Base-by-base conservation (phyloP, 2,329 filamentous ascomycete species). In the Penicillium griseofulvum region DNA sequence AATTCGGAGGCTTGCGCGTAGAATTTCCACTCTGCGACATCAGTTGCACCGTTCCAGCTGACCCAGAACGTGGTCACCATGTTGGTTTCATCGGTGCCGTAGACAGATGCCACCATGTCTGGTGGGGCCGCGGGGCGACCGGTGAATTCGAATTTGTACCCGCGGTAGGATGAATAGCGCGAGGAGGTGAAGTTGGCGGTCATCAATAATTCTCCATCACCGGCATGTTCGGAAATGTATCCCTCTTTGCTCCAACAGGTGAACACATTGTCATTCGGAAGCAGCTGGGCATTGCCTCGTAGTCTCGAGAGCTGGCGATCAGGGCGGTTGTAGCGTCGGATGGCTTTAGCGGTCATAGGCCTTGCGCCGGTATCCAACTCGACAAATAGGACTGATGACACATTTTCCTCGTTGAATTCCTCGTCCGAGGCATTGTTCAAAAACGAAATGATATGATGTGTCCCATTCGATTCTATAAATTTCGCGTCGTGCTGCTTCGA, bases 21-120 rank as follows among this genome's bases (percentile, higher is more conserved):
- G 53, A 75, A 71, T 1, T 65, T 63, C 71, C 73, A 76, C 6
- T 14, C 42, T 2, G 54, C 61, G 5, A 76, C 63, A 24, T 76
- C 72, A 0, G 73, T 76, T 9, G 74, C 74, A 1, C 74, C 74
- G 39, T 76, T 70, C 68, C 68, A 70, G 55, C 68, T 70, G 34
- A 75, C 67, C 58, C 73, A 65, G 48, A 70, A 54, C 4, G 66
- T 65, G 0, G 68, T 74, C 5, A 64, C 62, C 36, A 68, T 51
- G 11, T 68, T 65, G 0, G 63, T 56, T 16, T 57, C 56, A 11
- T 61, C 52, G 3, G 66, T 66, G 5, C 71, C 71, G 22, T 61
- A 65, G 1, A 66, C 68, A 2, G 65, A 66, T 6, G 70, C 61
- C 17, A 68, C 67, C 7, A 72, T 16, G 3, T 62, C 65, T 0